A percentile compares a stretch with the other conserved stretches of the same genome.
Conservation (phyloP, 2,329 filamentous ascomycete species). For the Fusarium torulosum region DNA sequence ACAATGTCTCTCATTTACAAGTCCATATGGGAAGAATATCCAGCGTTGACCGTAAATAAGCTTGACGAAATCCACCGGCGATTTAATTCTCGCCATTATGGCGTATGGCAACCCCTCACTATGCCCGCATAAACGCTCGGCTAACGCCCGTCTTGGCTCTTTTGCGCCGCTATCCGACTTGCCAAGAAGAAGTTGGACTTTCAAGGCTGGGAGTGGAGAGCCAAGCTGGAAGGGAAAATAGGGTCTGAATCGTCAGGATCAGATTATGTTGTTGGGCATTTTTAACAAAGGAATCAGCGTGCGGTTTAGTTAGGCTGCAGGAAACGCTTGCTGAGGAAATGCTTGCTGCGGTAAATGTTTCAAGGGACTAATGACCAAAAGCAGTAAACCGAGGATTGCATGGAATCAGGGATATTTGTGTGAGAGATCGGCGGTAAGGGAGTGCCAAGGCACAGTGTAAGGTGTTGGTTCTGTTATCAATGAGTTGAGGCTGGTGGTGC, state of each 20-base stretch:
- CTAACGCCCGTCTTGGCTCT: slow-evolving; percentile 3
- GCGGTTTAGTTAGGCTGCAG: too few species aligned
- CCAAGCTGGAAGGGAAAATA: neutral
- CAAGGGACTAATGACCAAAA: neutral
- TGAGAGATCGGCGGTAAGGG: slow-evolving; percentile 4
- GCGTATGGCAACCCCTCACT: slow-evolving; percentile 24
- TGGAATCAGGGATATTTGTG: neutral
- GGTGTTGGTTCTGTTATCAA: neutral
- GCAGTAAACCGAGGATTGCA: slow-evolving; percentile 12
- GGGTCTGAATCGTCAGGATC: neutral
- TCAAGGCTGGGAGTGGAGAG: neutral
- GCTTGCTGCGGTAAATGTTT: neutral
- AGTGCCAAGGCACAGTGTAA: slow-evolving; percentile 3
- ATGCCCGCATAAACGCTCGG: slow-evolving; percentile 29
- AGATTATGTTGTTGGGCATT: neutral
- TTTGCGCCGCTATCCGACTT: slow-evolving; percentile 11
- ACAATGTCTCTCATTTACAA: neutral
- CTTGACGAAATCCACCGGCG: slow-evolving; percentile 8
- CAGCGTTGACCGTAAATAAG: neutral
- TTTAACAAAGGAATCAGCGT: neutral
- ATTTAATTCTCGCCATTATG: neutral
- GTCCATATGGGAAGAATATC: neutral
- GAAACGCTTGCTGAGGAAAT: too few species aligned
- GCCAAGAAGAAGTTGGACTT: slow-evolving; percentile 14
- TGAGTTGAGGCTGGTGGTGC: neutral